phyloP scores from a whole-genome alignment of 2,329 filamentous ascomycete species.

The Neodidymelliopsis sp. region DNA sequence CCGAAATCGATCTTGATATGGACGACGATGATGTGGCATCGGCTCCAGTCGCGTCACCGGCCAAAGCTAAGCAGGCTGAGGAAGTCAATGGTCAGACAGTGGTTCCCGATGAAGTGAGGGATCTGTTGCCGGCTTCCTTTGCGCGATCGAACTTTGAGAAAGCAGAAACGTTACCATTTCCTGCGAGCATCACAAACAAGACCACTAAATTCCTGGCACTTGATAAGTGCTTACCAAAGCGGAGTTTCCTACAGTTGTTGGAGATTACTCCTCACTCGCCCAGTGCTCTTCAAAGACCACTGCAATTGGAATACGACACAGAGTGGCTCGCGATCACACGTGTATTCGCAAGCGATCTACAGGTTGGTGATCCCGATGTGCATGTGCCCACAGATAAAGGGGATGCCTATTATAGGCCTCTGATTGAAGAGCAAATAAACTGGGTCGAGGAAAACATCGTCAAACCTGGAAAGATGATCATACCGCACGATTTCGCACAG shows the following conservation, averaged over 20 bases:
- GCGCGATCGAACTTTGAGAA: conserved; percentile 41
- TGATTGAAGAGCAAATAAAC: conserved; percentile 73
- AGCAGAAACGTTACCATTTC: conserved; percentile 62
- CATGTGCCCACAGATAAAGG: conserved; percentile 67
- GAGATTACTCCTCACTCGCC: conserved; percentile 52
- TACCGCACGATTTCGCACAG: conserved; percentile 79
- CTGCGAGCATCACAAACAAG: conserved; percentile 77
- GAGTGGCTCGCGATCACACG: conserved; percentile 97
- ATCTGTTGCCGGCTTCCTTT: conserved; percentile 80
- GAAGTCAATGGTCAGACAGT: conserved; percentile 23
- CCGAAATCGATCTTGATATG: conserved; percentile 52
- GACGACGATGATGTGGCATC: conserved; percentile 42
- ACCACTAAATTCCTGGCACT: conserved; percentile 85
- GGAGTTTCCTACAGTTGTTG: conserved; percentile 82
- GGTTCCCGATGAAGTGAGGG: conserved; percentile 71
- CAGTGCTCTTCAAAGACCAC: conserved; percentile 54
- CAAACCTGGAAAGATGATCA: conserved; percentile 63
- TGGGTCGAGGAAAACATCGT: conserved; percentile 86
- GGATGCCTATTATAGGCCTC: conserved; percentile 70
- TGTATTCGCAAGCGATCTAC: conserved; percentile 70
- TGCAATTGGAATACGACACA: conserved; percentile 79
- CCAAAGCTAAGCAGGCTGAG: conserved; percentile 17
- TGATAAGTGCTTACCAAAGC: conserved; percentile 85
- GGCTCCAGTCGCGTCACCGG: conserved; percentile 13
- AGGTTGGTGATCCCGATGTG: conserved; percentile 65